Evolutionary conservation across 1,139 yeast genomes (phyloP).

Genomic region (Yamadazyma blattariae): DNA sequence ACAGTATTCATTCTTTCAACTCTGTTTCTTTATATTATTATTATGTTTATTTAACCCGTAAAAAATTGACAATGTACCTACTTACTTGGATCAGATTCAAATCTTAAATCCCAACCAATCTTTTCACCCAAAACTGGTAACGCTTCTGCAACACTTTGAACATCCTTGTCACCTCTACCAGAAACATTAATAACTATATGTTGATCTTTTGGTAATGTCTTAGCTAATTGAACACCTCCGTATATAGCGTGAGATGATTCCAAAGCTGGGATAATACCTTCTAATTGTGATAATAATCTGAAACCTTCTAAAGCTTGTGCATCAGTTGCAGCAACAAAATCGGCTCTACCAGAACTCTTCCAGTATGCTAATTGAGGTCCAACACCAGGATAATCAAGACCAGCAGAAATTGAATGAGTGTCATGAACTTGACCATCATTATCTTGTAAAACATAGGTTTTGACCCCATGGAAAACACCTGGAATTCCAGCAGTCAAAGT

Average conservation of each 20-base stretch:
- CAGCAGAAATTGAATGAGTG: constrained; percentile 97
- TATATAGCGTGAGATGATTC: constrained; percentile 95
- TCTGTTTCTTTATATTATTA: neutral
- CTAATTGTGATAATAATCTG: constrained; percentile 82
- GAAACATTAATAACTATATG: constrained; percentile 84
- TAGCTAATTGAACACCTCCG: constrained; percentile 89
- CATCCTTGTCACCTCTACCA: constrained; percentile 99
- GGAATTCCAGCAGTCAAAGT: constrained; percentile 89
- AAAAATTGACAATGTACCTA: constrained; percentile 7
- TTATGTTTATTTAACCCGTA: no score
- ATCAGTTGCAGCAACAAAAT: constrained; percentile 84
- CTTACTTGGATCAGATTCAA: constrained; percentile 55
- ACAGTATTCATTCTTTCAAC: neutral
- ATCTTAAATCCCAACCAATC: constrained; percentile 95
- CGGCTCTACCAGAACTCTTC: constrained; percentile 92
- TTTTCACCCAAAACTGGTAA: constrained; percentile 85
- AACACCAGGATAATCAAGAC: constrained; percentile 98
- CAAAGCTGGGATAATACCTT: constrained; percentile 97
- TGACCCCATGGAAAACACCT: constrained; percentile 98
- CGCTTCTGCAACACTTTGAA: constrained; percentile 93
- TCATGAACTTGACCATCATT: constrained; percentile 94
- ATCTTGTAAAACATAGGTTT: constrained; percentile 88
- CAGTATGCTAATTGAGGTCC: constrained; percentile 97
- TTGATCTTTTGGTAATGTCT: constrained; percentile 75
- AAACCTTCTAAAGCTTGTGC: constrained; percentile 92